Percentiles rank a stretch among this genome's conserved stretches.
Evolutionary conservation across 2,329 filamentous ascomycete species (phyloP).

Genomic region (Clonostachys solani): DNA sequence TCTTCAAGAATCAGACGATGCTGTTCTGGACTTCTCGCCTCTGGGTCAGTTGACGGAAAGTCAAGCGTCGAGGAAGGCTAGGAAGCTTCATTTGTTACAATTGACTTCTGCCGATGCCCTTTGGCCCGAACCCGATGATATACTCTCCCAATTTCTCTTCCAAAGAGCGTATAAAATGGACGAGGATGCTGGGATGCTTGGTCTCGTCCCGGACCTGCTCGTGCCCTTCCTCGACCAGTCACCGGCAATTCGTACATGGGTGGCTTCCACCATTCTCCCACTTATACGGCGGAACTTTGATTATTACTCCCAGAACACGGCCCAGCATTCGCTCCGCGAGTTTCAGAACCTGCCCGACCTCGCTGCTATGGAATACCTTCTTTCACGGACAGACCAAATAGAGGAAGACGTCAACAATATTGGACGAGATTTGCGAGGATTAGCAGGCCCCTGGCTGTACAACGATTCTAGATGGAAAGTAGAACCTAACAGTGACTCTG

Average conservation of each 20-base stretch:
- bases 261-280: conserved; percentile 64
- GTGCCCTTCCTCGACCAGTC: conserved; percentile 62
- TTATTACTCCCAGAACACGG: conserved; percentile 54
- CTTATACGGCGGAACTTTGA: conserved; percentile 65
- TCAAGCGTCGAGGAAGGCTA: conserved; percentile 58
- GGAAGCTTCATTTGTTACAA: conserved; percentile 59
- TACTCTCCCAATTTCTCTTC: conserved; percentile 60
- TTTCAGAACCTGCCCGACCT: conserved; percentile 60
- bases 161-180: conserved; percentile 67
- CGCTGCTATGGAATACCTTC: conserved; percentile 54
- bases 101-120: conserved; percentile 39
- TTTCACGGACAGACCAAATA: conserved; percentile 48
- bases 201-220: conserved; percentile 63
- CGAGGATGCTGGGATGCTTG: conserved; percentile 65
- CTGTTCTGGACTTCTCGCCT: conserved; percentile 46
- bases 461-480: conserved; percentile 53
- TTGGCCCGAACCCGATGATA: conserved; percentile 44
- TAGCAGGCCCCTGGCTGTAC: conserved; percentile 73
- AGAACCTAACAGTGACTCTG: background rate
- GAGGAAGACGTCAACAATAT: conserved; percentile 34
- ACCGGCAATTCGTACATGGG: conserved; percentile 61
- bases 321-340: conserved; percentile 50
- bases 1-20: conserved; percentile 11
- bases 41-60: conserved; percentile 58
- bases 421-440: conserved; percentile 61